phyloP scores from a whole-genome alignment of 176 grass and related monocot species.

The Cenchrus americanus region DNA sequence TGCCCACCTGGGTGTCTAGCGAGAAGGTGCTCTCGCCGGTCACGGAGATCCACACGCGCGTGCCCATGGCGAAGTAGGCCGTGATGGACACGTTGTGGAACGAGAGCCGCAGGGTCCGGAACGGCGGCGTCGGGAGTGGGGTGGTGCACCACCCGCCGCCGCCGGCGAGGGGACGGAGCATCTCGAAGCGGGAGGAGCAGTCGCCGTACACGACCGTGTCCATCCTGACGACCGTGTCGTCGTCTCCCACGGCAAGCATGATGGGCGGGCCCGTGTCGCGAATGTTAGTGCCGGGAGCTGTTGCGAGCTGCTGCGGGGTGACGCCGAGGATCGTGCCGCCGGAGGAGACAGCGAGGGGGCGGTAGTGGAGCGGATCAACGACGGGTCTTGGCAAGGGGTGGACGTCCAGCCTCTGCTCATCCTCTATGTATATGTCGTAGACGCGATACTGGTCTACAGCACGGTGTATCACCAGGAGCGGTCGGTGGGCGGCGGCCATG shows the following conservation, averaged over 20 bases:
- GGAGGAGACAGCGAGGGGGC: neutral
- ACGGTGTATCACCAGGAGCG: neutral
- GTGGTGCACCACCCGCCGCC: neutral
- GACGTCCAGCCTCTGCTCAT: neutral
- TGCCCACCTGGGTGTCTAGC: neutral
- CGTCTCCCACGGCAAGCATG: neutral
- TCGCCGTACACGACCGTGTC: neutral
- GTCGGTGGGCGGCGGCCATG: neutral
- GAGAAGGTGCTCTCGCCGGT: conserved; percentile 12
- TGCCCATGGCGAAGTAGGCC: neutral
- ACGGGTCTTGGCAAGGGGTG: neutral
- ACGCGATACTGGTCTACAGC: neutral
- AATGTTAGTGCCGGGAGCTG: neutral
- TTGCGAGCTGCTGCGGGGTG: neutral
- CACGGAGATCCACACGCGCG: neutral
- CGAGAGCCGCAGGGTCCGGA: neutral
- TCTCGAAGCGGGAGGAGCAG: neutral
- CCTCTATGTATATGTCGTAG: neutral
- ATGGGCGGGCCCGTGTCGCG: neutral
- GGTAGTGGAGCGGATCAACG: neutral
- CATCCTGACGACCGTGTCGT: neutral
- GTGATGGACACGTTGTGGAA: neutral
- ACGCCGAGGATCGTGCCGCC: neutral
- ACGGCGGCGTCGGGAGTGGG: neutral
- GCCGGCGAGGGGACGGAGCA: neutral